These are phyloP conservation scores for Tricholoma sp. DNA, from an alignment of 768 basidiomycete genomes.

Conservation along the genomic window DNA sequence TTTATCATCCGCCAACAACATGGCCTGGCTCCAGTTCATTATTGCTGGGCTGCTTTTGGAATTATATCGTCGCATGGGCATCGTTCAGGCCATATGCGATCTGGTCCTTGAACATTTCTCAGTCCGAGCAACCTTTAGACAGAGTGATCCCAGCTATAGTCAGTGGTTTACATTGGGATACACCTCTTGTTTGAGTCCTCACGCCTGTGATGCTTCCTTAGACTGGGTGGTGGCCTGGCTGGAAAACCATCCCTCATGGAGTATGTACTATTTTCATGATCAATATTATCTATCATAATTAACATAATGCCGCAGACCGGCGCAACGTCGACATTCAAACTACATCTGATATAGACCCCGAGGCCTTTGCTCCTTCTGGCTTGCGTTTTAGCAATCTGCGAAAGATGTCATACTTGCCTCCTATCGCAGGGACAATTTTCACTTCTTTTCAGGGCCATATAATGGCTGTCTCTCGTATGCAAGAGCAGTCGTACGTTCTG, in stretches of 20 bases:
- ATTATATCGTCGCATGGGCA: neutral
- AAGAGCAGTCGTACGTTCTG: constrained; percentile 7
- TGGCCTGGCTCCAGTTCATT: neutral
- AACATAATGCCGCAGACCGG: constrained; percentile 3
- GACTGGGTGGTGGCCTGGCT: constrained; percentile 72
- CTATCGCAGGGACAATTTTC: constrained; percentile 28
- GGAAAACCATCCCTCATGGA: constrained; percentile 48
- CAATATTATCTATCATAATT: neutral
- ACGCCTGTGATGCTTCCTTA: constrained; percentile 19
- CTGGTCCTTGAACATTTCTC: constrained; percentile 46
- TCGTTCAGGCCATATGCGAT: constrained; percentile 36
- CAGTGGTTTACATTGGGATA: constrained; percentile 12
- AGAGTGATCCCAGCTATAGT: constrained; percentile 52
- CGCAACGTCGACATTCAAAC: constrained; percentile 28
- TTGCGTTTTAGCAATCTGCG: constrained; percentile 36
- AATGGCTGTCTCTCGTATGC: constrained; percentile 29
- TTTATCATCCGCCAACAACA: neutral
- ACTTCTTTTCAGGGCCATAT: constrained; percentile 46
- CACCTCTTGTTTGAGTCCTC: neutral
- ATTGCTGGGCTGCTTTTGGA: neutral
- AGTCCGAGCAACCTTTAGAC: constrained; percentile 56
- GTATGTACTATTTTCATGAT: neutral
- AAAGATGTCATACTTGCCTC: constrained; percentile 38
- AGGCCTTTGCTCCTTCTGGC: constrained; percentile 16
- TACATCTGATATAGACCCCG: neutral